Evolutionary conservation across 2,329 filamentous ascomycete species (phyloP).

Genomic region (Sclerotinia nivalis): DNA sequence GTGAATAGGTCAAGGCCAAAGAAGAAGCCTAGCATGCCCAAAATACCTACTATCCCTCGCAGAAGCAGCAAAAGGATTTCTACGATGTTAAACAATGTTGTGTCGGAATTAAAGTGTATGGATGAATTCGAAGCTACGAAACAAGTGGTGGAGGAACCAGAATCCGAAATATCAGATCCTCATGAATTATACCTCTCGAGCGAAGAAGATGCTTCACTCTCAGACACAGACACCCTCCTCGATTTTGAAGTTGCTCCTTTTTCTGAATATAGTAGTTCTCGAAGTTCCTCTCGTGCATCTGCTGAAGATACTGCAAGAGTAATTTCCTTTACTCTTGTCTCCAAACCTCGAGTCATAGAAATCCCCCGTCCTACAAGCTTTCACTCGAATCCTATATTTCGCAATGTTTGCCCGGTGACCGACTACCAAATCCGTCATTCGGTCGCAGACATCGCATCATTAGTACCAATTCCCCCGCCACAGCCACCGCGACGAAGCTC

Average conservation of each 20-base stretch:
- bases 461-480: neutral
- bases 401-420: conserved; percentile 5
- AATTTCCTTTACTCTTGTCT: conserved; percentile 60
- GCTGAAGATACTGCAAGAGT: conserved; percentile 58
- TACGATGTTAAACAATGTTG: conserved; percentile 34
- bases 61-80: conserved; percentile 36
- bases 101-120: conserved; percentile 37
- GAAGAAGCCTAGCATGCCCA: conserved; percentile 31
- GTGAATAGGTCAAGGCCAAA: conserved; percentile 32
- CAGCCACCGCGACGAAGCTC: conserved; percentile 17
- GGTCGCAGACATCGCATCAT: conserved; percentile 16
- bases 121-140: conserved; percentile 30
- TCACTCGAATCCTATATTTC: conserved; percentile 15
- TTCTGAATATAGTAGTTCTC: conserved; percentile 43
- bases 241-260: conserved; percentile 43
- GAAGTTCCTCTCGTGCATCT: conserved; percentile 35
- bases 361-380: conserved; percentile 38
- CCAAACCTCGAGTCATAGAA: conserved; percentile 54
- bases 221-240: conserved; percentile 56
- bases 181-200: conserved; percentile 65
- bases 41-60: conserved; percentile 33
- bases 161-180: conserved; percentile 41
- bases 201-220: conserved; percentile 65
- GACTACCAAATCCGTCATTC: conserved; percentile 20
- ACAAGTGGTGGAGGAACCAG: conserved; percentile 27